Evolutionary conservation across 2,329 filamentous ascomycete genomes (phyloP), one percentile per base, ranked within the genome.

Genomic region (Pseudogymnoascus destructans): DNA sequence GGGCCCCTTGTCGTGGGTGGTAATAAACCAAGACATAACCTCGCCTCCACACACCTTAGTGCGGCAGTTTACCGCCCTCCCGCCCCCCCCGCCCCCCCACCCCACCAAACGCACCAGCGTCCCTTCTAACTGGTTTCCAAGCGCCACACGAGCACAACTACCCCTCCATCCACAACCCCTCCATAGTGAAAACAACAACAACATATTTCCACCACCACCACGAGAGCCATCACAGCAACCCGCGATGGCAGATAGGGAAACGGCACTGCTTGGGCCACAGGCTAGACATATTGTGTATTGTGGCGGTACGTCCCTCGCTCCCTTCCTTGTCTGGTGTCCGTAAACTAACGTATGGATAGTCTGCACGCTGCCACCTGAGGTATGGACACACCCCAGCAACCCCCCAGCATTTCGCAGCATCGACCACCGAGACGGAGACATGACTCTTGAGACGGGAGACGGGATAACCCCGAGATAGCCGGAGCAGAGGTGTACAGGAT

Each of bases 311-410:
- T 30, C 17, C 13, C 21, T 7, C 6, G 9, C 27, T 30, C 30
- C 8, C 33, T 30, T 15, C 15, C 17, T 38, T 23, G 35, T 33
- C 58, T 59, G 36, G 15, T 40, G 36, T 52, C 36, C 35, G 40
- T 56, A 63, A 61, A 63, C 30, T 36, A 7, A 36, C 38, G 11
- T 25, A 17, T 32, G 15, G 64, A 49, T 64, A 85, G 82, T 85
- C 55, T 85, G 82, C 72, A 79, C 79, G 60, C 73, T 85, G 59
- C 82, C 82, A 33, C 81, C 82, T 58, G 82, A 85, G 78, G 81
- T 84, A 77, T 57, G 65, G 17, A 38, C 6, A 3, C 8, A 27
- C 9, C 15, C 8, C 36, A 30, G 27, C 27, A 30, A 30, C 10
- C 8, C 55, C 32, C 30, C 3, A 7, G 15, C 30, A 25, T 30